Base-by-base conservation (phyloP, 2,329 filamentous ascomycete genomes). In the Pseudodiploospora longispora region DNA sequence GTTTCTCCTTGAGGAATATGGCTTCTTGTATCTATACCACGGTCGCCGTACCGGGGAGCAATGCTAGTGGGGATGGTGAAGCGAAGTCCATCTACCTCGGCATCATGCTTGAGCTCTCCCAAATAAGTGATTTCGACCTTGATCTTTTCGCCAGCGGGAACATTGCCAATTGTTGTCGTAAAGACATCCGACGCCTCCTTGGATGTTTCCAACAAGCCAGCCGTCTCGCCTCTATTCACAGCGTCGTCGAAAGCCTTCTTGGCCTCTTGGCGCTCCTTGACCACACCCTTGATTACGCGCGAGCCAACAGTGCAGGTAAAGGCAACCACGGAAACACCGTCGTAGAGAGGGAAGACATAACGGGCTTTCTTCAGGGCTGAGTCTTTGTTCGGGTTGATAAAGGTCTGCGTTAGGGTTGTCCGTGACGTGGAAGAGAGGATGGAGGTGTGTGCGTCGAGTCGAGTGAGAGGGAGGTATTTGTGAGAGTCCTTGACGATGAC, bases 291-390 rank as follows among this genome's bases (percentile, higher is more conserved):
- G 51, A 86, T 76, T 10, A 76, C 67, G 19, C 78, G 75, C 30
- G 71, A 63, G 31, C 74, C 80, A 38, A 88, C 70, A 10, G 68
- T 75, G 61, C 82, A 87, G 4, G 69, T 74, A 50, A 88, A 89
- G 4, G 68, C 72, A 6, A 83, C 80, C 1, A 89, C 78, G 6
- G 78, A 82, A 10, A 85, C 80, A 7, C 84, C 83, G 55, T 87
- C 82, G 50, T 83, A 85, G 0, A 89, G 68, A 0, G 85, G 85
- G 49, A 89, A 88, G 0, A 73, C 72, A 57, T 89, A 89, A 10
- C 69, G 68, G 10, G 80, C 71, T 55, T 86, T 62, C 7, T 61
- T 50, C 10, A 64, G 50, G 1, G 49, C 5, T 0, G 37, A 30
- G 0, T 49, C 36, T 10, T 47, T 39, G 2, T 69, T 68, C 0